Evolutionary conservation across 441 rosid genomes (phyloP).

Genomic region (Adansonia madagascariensis): DNA sequence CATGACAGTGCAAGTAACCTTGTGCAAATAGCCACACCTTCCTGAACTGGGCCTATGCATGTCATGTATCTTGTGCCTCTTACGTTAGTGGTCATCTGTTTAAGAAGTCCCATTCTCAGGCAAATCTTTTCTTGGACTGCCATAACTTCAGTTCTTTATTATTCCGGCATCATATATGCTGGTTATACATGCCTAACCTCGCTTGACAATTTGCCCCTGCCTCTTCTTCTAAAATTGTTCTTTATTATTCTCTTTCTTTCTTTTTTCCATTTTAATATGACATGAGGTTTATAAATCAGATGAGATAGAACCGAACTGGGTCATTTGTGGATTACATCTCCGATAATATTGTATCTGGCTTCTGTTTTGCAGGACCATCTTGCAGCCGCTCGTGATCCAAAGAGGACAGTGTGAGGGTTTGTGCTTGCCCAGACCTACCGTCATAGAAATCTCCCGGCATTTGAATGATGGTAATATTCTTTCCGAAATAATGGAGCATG

Average conservation of each 20-base stretch:
- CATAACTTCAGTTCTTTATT: not conserved
- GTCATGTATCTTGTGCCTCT: not conserved
- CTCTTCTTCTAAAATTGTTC: not conserved
- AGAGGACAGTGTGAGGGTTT: constrained; percentile 53
- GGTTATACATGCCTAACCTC: not conserved
- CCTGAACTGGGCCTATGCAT: not conserved
- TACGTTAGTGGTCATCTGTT: too few relatives aligned
- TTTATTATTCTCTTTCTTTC: not conserved
- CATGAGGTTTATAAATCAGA: not conserved
- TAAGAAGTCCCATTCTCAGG: not conserved
- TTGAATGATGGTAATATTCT: constrained; percentile 29
- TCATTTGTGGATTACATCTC: not conserved
- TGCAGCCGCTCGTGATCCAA: constrained; percentile 79
- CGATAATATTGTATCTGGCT: constrained; percentile 27
- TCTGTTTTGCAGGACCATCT: constrained; percentile 76
- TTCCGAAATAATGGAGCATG: constrained; percentile 32
- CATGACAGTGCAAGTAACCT: not conserved
- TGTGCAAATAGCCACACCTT: not conserved
- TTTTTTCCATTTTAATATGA: not conserved
- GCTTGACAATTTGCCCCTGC: not conserved
- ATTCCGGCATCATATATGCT: not conserved
- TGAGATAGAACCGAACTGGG: not conserved
- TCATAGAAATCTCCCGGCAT: constrained; percentile 16
- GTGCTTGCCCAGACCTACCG: not conserved
- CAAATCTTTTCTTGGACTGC: constrained; percentile 1